phyloP scores from a whole-genome alignment of 73 alveolate species.

The Uronychia binucleata region DNA sequence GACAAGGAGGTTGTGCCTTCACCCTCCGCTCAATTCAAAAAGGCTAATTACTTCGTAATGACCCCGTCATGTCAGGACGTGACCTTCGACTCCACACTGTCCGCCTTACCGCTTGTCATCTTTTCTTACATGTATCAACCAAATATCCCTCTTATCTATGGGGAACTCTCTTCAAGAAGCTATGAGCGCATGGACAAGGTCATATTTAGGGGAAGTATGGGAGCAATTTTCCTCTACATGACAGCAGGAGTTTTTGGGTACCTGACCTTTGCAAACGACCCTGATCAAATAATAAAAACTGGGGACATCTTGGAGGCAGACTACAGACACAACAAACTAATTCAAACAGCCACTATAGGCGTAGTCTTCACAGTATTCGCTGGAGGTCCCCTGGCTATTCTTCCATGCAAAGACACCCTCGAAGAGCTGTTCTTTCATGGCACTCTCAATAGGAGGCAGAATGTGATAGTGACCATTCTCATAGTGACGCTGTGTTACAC shows the following conservation, averaged over 20 bases:
- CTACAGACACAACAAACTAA: not conserved
- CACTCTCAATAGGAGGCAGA: constrained; percentile 7
- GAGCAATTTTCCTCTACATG: constrained; percentile 41
- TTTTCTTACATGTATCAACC: constrained; percentile 67
- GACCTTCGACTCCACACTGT: constrained; percentile 14
- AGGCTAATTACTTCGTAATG: constrained; percentile 1
- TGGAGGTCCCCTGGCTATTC: constrained; percentile 36
- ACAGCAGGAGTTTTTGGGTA: constrained; percentile 66
- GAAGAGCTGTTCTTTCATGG: constrained; percentile 32
- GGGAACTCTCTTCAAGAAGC: constrained; percentile 47
- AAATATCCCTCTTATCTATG: constrained; percentile 49
- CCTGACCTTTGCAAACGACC: constrained; percentile 21
- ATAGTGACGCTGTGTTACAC: constrained; percentile 23
- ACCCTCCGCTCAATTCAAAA: constrained; percentile 6
- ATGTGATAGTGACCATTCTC: constrained; percentile 30
- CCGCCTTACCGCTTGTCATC: constrained; percentile 50
- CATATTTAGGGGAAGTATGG: constrained; percentile 23
- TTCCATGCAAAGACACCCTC: constrained; percentile 60
- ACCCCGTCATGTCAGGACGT: no score
- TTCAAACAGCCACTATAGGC: constrained; percentile 1
- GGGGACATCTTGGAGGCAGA: constrained; percentile 14
- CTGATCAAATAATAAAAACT: constrained; percentile 4
- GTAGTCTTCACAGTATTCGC: constrained; percentile 9
- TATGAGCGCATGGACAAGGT: constrained; percentile 43
- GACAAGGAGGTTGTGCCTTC: constrained; percentile 26